A percentile compares a stretch with the other conserved stretches of the same genome.
phyloP scores from a whole-genome alignment of 2,329 filamentous ascomycete species.

The Aspergillus sp. region DNA sequence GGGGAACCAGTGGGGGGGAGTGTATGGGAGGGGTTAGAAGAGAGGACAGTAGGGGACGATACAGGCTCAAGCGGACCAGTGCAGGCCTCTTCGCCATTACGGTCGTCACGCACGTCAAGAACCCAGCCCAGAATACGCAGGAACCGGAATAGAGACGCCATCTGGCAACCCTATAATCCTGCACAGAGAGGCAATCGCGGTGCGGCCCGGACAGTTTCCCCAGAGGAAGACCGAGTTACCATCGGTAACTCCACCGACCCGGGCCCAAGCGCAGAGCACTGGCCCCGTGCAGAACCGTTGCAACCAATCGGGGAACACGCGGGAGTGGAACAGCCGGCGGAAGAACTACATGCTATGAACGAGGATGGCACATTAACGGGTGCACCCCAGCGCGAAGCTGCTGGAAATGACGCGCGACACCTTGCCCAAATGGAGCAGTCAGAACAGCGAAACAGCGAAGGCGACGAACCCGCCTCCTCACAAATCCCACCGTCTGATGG shows the following conservation, averaged over 20 bases:
- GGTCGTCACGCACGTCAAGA: not conserved
- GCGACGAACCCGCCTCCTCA: slow-evolving; percentile 2
- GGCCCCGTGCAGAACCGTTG: not conserved
- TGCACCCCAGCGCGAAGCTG: not conserved
- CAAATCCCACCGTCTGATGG: slow-evolving; percentile 1
- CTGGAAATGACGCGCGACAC: not conserved
- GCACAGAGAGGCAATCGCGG: slow-evolving; percentile 4
- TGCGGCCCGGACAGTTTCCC: not conserved
- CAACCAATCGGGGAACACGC: not conserved
- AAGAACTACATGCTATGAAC: not conserved
- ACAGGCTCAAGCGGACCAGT: slow-evolving; percentile 1
- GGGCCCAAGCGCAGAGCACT: slow-evolving; percentile 1
- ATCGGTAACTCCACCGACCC: not conserved
- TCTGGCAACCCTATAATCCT: slow-evolving; percentile 2
- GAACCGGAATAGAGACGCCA: slow-evolving; percentile 1
- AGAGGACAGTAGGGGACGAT: slow-evolving; percentile 1
- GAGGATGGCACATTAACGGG: not conserved
- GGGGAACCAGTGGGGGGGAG: not conserved
- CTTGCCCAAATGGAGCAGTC: not conserved
- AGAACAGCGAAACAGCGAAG: not conserved
- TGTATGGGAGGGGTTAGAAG: not conserved
- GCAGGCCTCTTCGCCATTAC: not conserved
- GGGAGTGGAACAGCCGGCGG: not conserved
- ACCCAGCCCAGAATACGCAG: not conserved
- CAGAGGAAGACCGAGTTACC: not conserved